phyloP scores from a whole-genome alignment of 257 asterid genomes.

The Orobanche coerulescens region DNA sequence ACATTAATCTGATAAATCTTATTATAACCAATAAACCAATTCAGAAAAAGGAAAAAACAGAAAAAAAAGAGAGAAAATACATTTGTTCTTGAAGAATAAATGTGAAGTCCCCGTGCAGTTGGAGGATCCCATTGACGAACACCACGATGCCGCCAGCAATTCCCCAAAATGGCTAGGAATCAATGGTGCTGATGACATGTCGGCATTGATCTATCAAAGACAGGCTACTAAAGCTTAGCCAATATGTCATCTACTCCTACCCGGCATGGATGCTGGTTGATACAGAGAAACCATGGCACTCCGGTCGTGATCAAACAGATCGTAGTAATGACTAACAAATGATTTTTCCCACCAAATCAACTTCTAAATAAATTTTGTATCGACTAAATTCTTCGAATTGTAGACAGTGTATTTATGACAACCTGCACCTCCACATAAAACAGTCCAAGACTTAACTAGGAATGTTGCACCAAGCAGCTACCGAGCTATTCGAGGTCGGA shows the following conservation, averaged over 20 bases:
- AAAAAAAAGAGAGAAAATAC: too few species aligned
- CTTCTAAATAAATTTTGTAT: too few species aligned
- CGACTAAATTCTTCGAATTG: too few species aligned
- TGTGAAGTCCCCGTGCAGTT: slow-evolving; percentile 40
- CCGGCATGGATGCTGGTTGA: slow-evolving; percentile 33
- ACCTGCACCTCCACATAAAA: too few species aligned
- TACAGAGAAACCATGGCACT: slow-evolving; percentile 31
- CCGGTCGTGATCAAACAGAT: slow-evolving; percentile 38
- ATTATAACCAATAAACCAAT: background rate
- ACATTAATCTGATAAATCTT: too few species aligned
- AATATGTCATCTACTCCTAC: slow-evolving; percentile 33
- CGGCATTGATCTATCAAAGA: slow-evolving; percentile 49
- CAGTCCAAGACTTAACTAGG: too few species aligned
- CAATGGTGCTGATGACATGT: slow-evolving; percentile 46
- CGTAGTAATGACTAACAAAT: slow-evolving; percentile 46
- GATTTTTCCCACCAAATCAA: slow-evolving; percentile 41
- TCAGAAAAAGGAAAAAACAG: too few species aligned
- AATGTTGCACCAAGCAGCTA: too few species aligned
- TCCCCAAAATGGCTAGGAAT: slow-evolving; percentile 45
- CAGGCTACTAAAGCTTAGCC: slow-evolving; percentile 35
- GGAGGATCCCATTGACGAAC: slow-evolving; percentile 55
- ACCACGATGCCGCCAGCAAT: slow-evolving; percentile 39
- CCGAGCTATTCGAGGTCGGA: too few species aligned
- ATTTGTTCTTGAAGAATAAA: too few species aligned
- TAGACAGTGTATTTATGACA: too few species aligned